Percentiles rank a stretch among this genome's conserved stretches.
These are phyloP conservation scores for Tritrichomonas foetus DNA, from an alignment of 208 protist species.

Conservation along the genomic window DNA sequence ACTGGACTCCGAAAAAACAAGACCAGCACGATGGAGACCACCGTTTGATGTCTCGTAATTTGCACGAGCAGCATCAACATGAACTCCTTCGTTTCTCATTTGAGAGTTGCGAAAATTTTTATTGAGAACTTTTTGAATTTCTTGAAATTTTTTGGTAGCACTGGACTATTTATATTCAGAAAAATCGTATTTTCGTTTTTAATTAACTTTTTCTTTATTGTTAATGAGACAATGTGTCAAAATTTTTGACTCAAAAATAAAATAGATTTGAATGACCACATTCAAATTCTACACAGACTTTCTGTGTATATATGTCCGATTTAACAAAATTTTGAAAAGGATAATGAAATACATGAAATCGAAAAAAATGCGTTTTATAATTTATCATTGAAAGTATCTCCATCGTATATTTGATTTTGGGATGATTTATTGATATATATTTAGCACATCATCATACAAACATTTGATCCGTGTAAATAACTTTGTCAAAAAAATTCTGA, in stretches of 20 bases:
- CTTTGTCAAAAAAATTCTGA: too few species aligned
- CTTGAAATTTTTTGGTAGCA: not conserved
- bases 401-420: too few species aligned
- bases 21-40: not conserved
- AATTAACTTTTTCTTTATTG: not conserved
- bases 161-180: not conserved
- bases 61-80: not conserved
- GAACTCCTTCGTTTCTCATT: not conserved
- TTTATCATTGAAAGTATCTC: too few species aligned
- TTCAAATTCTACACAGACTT: not conserved
- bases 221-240: too few species aligned
- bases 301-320: not conserved
- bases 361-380: not conserved
- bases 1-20: not conserved
- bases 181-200: not conserved
- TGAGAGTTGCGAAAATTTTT: too few species aligned
- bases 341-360: not conserved
- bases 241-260: not conserved
- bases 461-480: too few species aligned
- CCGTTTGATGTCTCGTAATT: not conserved
- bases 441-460: too few species aligned
- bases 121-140: not conserved
- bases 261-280: not conserved
- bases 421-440: too few species aligned
- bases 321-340: not conserved